These are phyloP conservation scores for Globisporangium iwayamae DNA, from an alignment of 352 stramenopile genomes.

Conservation along the genomic window DNA sequence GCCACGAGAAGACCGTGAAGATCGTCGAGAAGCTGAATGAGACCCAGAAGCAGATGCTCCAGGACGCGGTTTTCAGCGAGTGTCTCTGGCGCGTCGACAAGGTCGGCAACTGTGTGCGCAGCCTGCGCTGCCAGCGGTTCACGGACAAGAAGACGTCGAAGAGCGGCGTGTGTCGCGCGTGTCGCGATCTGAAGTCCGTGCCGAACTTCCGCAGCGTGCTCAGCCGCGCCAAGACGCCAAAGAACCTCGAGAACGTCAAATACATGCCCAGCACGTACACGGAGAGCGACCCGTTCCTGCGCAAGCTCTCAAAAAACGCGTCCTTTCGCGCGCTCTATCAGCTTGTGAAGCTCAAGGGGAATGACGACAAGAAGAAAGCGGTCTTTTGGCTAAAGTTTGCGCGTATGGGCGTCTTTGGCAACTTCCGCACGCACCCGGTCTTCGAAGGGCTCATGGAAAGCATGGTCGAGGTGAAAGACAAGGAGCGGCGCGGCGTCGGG, in stretches of 20 bases:
- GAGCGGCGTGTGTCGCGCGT: conserved; percentile 60
- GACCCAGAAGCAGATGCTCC: conserved; percentile 48
- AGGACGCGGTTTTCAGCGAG: conserved; percentile 75
- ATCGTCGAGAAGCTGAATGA: conserved; percentile 57
- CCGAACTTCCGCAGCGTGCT: conserved; percentile 78
- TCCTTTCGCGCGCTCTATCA: conserved; percentile 67
- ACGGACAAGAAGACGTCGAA: conserved; percentile 26
- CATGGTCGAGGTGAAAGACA: conserved; percentile 83
- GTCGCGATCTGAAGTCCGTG: conserved; percentile 56
- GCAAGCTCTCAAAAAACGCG: conserved; percentile 75
- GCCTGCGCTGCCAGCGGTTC: conserved; percentile 56
- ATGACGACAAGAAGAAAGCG: conserved; percentile 34
- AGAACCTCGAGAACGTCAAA: conserved; percentile 79
- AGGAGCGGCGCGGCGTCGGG: conserved; percentile 69
- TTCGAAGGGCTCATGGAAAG: conserved; percentile 77
- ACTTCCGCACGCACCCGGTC: conserved; percentile 65
- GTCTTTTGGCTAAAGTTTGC: conserved; percentile 72
- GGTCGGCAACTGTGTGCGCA: conserved; percentile 64
- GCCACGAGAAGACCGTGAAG: conserved; percentile 50
- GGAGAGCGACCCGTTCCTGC: conserved; percentile 72
- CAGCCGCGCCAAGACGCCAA: conserved; percentile 61
- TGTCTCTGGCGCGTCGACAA: conserved; percentile 83
- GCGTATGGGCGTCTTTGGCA: conserved; percentile 67
- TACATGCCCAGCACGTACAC: conserved; percentile 75
- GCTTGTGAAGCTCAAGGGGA: conserved; percentile 36